Conservation (phyloP, 208 protist species). For the Crithidia sp. region DNA sequence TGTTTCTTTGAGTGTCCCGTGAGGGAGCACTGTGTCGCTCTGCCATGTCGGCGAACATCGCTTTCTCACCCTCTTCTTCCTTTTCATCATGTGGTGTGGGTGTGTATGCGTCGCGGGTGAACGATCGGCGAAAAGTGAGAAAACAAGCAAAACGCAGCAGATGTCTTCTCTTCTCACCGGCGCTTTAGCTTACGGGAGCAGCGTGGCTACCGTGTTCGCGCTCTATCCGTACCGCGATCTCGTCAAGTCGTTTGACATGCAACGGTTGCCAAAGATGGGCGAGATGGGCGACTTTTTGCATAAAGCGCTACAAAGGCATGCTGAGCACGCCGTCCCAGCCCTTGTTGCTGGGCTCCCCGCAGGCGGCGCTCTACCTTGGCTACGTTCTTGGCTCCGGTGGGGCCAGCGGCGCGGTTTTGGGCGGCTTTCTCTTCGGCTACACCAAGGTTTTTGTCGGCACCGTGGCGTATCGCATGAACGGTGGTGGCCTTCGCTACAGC, state of each 20-base stretch:
- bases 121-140: background rate
- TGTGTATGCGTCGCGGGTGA: background rate
- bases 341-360: conserved; percentile 70
- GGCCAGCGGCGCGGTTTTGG: conserved; percentile 55
- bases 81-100: background rate
- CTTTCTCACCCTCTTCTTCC: background rate
- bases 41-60: background rate
- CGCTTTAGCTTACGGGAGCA: conserved; percentile 66
- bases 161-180: conserved; percentile 52
- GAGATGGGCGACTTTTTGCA: conserved; percentile 50
- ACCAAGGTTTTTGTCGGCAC: conserved; percentile 74
- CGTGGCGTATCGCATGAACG: conserved; percentile 67
- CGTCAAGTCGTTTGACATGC: conserved; percentile 60
- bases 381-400: conserved; percentile 67
- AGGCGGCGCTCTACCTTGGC: conserved; percentile 75
- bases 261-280: conserved; percentile 20
- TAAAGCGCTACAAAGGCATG: conserved; percentile 84
- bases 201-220: conserved; percentile 58
- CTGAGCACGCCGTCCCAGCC: conserved; percentile 77
- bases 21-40: no score
- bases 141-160: background rate
- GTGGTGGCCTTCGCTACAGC: conserved; percentile 54
- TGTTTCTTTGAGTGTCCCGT: no score
- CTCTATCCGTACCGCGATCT: conserved; percentile 90
- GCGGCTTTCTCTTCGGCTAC: conserved; percentile 59